Percentiles rank a stretch among this genome's conserved stretches.
These are phyloP conservation scores for Coniochaeta sp. DNA, from an alignment of 2,329 filamentous ascomycete species.

Conservation along the genomic window DNA sequence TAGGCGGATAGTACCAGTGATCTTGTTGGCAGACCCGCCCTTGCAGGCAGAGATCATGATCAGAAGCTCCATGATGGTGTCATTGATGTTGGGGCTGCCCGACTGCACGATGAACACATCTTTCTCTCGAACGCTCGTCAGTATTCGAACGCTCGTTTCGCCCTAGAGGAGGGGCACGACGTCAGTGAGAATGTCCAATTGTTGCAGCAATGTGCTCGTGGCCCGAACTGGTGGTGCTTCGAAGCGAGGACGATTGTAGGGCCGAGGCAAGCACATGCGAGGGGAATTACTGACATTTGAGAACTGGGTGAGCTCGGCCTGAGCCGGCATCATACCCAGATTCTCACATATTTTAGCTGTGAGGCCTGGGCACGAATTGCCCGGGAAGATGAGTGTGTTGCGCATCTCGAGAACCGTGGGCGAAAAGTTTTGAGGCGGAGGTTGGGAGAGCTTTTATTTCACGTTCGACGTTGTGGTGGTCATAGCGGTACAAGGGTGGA, in stretches of 20 bases:
- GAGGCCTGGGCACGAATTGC: constrained; percentile 58
- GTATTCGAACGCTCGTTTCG: constrained; percentile 62
- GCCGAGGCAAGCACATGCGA: not conserved
- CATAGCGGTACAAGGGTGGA: constrained; percentile 4
- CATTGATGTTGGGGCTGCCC: constrained; percentile 91
- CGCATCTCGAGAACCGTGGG: constrained; percentile 39
- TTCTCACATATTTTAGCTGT: constrained; percentile 61
- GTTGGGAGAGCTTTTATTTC: constrained; percentile 3
- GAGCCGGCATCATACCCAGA: constrained; percentile 56
- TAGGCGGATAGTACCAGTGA: constrained; percentile 62
- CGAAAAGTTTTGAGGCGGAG: constrained; percentile 14
- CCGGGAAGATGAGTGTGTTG: constrained; percentile 61
- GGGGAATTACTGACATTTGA: constrained; percentile 43
- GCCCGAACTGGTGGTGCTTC: not conserved
- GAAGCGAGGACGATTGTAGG: not conserved
- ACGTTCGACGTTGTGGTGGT: not conserved
- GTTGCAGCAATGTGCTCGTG: not conserved
- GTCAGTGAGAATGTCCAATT: constrained; percentile 9
- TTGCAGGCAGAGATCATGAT: constrained; percentile 99
- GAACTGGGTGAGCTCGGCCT: constrained; percentile 61
- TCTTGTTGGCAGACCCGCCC: constrained; percentile 90
- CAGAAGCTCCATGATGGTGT: constrained; percentile 97
- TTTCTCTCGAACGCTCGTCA: constrained; percentile 83
- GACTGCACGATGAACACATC: constrained; percentile 99
- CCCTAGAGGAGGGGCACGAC: constrained; percentile 34